Evolutionary conservation across 305 asterid genomes (phyloP), one percentile per base, ranked within the genome.

Genomic region (Coffea humblotiana): DNA sequence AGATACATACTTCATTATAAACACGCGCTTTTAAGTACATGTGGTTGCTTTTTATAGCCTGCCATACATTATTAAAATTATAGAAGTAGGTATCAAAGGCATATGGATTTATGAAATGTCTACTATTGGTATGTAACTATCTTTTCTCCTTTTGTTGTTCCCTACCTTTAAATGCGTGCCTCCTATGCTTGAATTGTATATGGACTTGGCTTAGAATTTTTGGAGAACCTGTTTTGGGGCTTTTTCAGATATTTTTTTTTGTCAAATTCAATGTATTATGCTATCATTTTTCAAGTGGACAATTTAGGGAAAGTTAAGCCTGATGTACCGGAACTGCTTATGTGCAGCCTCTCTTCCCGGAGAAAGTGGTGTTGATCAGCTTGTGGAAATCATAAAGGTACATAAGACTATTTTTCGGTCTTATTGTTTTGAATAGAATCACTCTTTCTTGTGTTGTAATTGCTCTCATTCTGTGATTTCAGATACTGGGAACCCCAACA

Each of bases 401-500:
- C 78, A 32, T 60, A 48, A 18, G 64, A 23, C 29, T 52, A 18
- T 80, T 11, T 11, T 3, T 79, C 19, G 21, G 51, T n/a, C 45
- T 70, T 58, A 8, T 35, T 29, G 1, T 71, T 5, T 19, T 51
- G 47, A 37, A 25, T 66, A 15, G 21, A 81, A 43, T 48, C 32
- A 68, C 66, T 78, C 49, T 66, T 35, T 12, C 65, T 51, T 13
- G 47, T 8, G 1, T n/a, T 73, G 61, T 40, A 25, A 61, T 35
- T 79, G 11, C 8, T 76, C 60, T 40, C 37, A 23, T 86, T 66
- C 27, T 60, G 35, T 77, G 37, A 67, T 77, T 25, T 75, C 78
- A 95, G 99, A 87, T 94, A 75, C 85, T 94, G 87, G 99, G 99
- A 79, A 94, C 99, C 3, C 99, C 99, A 27, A 94, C 99, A 32